These are phyloP conservation scores for Podila epicladia DNA, from an alignment of 192 early-diverging fungal genomes.

Conservation along the genomic window DNA sequence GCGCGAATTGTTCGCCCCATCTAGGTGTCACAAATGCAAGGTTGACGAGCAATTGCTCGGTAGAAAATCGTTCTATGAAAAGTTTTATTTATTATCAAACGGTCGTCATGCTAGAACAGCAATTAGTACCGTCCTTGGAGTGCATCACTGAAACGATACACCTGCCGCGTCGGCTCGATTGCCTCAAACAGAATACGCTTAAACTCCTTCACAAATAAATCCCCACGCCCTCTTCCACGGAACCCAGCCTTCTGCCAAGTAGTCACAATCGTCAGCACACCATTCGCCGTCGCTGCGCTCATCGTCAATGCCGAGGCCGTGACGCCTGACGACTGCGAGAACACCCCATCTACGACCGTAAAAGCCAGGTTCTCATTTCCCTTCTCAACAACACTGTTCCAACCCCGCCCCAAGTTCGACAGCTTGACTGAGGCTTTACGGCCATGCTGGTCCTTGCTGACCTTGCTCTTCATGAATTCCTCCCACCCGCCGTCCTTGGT, in stretches of 20 bases:
- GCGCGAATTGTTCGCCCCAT: too few species aligned
- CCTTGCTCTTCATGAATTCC: conserved; percentile 24
- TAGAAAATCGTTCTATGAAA: too few species aligned
- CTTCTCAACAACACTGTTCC: conserved; percentile 3
- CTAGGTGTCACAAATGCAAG: too few species aligned
- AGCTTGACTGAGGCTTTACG: conserved; percentile 38
- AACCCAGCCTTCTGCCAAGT: conserved; percentile 45
- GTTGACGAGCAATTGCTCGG: too few species aligned
- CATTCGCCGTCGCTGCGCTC: conserved; percentile 27
- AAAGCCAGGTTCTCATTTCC: background rate
- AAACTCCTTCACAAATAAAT: conserved; percentile 24
- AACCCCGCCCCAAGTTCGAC: conserved; percentile 32
- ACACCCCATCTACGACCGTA: conserved; percentile 12
- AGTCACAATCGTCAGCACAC: conserved; percentile 9
- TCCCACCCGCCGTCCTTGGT: conserved; percentile 41
- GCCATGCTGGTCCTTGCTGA: conserved; percentile 46
- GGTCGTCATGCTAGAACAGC: too few species aligned
- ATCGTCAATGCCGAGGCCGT: conserved; percentile 47
- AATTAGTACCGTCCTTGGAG: too few species aligned
- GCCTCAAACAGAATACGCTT: conserved; percentile 28
- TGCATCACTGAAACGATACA: conserved; percentile 10
- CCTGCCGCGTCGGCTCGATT: conserved; percentile 7
- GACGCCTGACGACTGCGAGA: conserved; percentile 45
- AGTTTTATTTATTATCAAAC: too few species aligned
- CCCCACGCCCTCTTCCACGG: conserved; percentile 16